These are phyloP conservation scores for Conticribra guillardii DNA, from an alignment of 108 stramenopile species.

Conservation along the genomic window DNA sequence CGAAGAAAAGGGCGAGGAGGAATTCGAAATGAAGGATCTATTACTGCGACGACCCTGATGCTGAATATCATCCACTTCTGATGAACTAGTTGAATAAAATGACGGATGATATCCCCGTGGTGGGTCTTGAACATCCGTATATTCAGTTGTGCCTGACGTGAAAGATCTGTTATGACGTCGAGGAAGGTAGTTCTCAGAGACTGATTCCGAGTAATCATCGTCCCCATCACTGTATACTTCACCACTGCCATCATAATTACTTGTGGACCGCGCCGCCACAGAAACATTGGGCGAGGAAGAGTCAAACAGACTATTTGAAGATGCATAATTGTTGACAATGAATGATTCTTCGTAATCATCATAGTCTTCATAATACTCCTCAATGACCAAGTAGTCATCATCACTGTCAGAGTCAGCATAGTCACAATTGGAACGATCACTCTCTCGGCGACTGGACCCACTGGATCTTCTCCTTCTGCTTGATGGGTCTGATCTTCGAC, in stretches of 20 bases:
- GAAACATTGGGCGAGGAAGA: neutral
- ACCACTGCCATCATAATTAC: constrained; percentile 1
- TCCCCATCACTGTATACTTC: neutral
- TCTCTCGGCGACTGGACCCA: neutral
- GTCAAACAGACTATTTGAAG: constrained; percentile 5
- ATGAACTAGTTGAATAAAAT: constrained; percentile 9
- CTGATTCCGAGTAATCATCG: neutral
- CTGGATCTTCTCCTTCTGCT: neutral
- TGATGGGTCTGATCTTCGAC: no score
- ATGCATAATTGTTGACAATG: constrained; percentile 9
- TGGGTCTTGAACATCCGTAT: neutral
- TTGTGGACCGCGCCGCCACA: neutral
- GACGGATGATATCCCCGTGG: neutral
- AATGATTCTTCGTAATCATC: neutral
- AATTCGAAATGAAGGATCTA: neutral
- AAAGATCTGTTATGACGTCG: neutral
- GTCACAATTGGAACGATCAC: neutral
- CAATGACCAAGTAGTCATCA: neutral
- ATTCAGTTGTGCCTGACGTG: neutral
- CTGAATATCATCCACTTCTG: neutral
- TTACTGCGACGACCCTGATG: neutral
- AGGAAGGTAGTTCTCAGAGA: neutral
- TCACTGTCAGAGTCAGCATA: constrained; percentile 9
- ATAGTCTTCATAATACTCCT: neutral
- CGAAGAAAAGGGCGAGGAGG: constrained; percentile 13